phyloP scores from a whole-genome alignment of 2,329 filamentous ascomycete species.

The Stemphylium vesicarium region DNA sequence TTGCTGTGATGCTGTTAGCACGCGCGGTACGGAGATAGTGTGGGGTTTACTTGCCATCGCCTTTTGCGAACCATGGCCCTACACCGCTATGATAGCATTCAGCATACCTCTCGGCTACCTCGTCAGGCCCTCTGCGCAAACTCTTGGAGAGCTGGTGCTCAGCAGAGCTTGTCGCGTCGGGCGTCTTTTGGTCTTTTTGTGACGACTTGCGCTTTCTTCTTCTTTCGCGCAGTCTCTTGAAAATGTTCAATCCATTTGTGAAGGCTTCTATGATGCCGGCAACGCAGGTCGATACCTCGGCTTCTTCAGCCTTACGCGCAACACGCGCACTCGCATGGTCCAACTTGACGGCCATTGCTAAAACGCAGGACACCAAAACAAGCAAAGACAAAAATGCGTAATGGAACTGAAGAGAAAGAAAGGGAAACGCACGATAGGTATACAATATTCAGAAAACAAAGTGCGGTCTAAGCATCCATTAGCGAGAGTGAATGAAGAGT shows the following conservation, averaged over 20 bases:
- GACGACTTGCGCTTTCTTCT: constrained; percentile 39
- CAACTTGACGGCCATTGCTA: constrained; percentile 33
- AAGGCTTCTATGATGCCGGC: constrained; percentile 54
- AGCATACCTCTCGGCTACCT: constrained; percentile 53
- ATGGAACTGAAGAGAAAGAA: constrained; percentile 12
- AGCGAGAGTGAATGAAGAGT: constrained; percentile 35
- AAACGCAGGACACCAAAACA: constrained; percentile 18
- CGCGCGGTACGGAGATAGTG: neutral
- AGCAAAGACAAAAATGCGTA: constrained; percentile 14
- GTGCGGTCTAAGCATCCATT: constrained; percentile 28
- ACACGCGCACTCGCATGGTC: constrained; percentile 18
- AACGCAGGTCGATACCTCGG: constrained; percentile 46
- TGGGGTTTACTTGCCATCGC: constrained; percentile 49
- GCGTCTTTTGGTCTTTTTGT: constrained; percentile 24
- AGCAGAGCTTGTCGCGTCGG: constrained; percentile 33
- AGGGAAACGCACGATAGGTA: constrained; percentile 17
- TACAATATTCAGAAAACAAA: constrained; percentile 23
- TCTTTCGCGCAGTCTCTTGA: constrained; percentile 50
- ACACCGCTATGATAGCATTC: constrained; percentile 42
- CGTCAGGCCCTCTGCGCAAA: constrained; percentile 50
- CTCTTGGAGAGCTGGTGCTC: constrained; percentile 51
- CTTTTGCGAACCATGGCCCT: constrained; percentile 51
- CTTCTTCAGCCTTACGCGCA: constrained; percentile 27
- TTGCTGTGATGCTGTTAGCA: constrained; percentile 38
- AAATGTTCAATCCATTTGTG: constrained; percentile 53